Base-by-base conservation (phyloP, 1,139 yeast genomes). In the Nematodospora anomalae region DNA sequence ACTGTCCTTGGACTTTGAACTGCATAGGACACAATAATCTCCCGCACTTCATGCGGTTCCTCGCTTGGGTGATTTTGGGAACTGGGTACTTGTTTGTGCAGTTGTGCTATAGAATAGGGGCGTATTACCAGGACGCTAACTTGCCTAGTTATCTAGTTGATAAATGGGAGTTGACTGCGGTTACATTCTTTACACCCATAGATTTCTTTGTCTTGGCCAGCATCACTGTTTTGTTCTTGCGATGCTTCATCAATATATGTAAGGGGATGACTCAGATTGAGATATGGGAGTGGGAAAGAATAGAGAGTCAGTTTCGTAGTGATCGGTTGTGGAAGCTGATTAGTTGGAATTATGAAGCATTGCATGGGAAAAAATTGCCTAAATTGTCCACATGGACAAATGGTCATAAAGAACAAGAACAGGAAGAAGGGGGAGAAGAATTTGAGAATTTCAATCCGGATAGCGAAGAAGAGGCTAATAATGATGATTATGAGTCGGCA, bases 1-100 rank as follows among this genome's bases (percentile, higher is more conserved):
- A 86, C 60, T 92, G 98, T 57, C 97, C 98, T 0, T 92, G 98
- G 98, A 89, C 92, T 55, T 80, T 95, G 4, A 71, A 79, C 9
- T 92, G 98, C 57, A 78, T 94, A 38, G 98, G 98, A 0, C 81
- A 80, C 57, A 60, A 62, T 1, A 92, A 92, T 54, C 69, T 81
- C 59, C 90, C 96, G 0, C 92, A 88, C 53, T 92, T 92, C 53
- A 53, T 87, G 49, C 69, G 97, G 36, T 92, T 92, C 53, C 55
- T 92, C 31, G 51, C 70, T 6, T 80, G 90, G 84, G 83, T 87
- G 1, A 61, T 79, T 15, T 57, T 74, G 20, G 71, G 85, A 1
- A 74, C 86, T 1, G 65, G 70, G 0, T 71, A 66, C 45, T 75
- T 80, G 0, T 52, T 75, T 8, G 55, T 61, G 37, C 67, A 75